phyloP scores from a whole-genome alignment of 768 basidiomycete genomes.

The Suillus hirtellus region DNA sequence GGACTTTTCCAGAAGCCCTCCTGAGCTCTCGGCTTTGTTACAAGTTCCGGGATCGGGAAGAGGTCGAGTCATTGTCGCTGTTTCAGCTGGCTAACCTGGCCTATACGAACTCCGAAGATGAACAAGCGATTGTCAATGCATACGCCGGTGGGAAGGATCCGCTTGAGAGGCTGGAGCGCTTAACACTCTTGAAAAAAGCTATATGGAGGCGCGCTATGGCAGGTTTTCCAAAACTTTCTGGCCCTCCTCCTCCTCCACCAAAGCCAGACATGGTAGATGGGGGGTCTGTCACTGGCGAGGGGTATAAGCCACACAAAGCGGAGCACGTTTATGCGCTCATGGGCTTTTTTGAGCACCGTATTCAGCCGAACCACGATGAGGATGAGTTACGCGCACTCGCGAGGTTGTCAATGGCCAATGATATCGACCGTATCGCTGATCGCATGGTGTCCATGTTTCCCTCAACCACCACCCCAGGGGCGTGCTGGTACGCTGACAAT shows the following conservation, averaged over 20 bases:
- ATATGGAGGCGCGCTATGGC: conserved; percentile 20
- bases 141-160: conserved; percentile 7
- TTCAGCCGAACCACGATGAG: conserved; percentile 16
- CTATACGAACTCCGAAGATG: conserved; percentile 13
- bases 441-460: conserved; percentile 25
- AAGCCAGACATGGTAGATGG: not conserved
- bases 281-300: not conserved
- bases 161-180: conserved; percentile 18
- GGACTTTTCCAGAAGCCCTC: conserved; percentile 12
- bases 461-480: not conserved
- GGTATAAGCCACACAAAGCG: conserved; percentile 14
- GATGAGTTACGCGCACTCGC: conserved; percentile 19
- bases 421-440: conserved; percentile 22
- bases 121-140: conserved; percentile 19
- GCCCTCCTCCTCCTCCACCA: not conserved
- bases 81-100: conserved; percentile 18
- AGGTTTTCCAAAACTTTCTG: no score
- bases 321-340: conserved; percentile 22
- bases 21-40: conserved; percentile 9
- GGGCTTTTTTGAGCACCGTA: conserved; percentile 25
- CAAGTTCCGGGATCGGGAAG: conserved; percentile 10
- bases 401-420: conserved; percentile 24
- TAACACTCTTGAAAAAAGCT: conserved; percentile 18
- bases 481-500: conserved; percentile 22
- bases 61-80: not conserved